Conservation (phyloP, 495 filamentous ascomycete genomes). For the Bacidia gigantensis region DNA sequence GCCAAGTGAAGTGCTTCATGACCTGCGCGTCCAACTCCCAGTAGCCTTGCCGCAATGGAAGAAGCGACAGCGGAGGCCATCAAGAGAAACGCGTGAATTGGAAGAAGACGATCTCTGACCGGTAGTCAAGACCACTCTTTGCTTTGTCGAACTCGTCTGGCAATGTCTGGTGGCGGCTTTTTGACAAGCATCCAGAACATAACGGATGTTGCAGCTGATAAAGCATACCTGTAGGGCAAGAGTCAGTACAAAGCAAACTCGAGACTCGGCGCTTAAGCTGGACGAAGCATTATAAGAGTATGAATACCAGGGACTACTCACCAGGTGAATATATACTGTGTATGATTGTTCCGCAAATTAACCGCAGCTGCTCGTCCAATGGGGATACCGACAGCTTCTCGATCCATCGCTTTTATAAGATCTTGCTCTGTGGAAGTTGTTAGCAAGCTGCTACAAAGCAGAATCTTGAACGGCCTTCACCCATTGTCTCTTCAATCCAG, state of each 20-base stretch:
- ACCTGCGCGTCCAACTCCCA: slow-evolving; percentile 59
- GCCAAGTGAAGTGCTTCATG: slow-evolving; percentile 68
- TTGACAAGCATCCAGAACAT: slow-evolving; percentile 92
- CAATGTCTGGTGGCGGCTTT: slow-evolving; percentile 61
- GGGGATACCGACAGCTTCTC: slow-evolving; percentile 69
- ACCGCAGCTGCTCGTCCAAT: slow-evolving; percentile 87
- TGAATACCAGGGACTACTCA: slow-evolving; percentile 29
- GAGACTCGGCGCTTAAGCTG: background rate
- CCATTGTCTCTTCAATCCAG: slow-evolving; percentile 94
- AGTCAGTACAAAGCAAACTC: background rate
- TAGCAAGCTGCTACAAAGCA: slow-evolving; percentile 9
- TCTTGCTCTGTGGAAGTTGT: slow-evolving; percentile 48
- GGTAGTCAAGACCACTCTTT: slow-evolving; percentile 54
- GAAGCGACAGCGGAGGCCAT: slow-evolving; percentile 22
- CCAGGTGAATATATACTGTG: slow-evolving; percentile 98
- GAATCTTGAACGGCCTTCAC: slow-evolving; percentile 30
- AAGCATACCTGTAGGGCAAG: slow-evolving; percentile 56
- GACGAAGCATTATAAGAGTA: background rate
- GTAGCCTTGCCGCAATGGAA: slow-evolving; percentile 10
- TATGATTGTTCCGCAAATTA: slow-evolving; percentile 88
- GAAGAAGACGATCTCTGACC: slow-evolving; percentile 10
- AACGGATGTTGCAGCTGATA: slow-evolving; percentile 71
- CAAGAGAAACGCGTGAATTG: slow-evolving; percentile 19
- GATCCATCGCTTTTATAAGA: slow-evolving; percentile 53
- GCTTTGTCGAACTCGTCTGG: slow-evolving; percentile 65